phyloP scores from a whole-genome alignment of 805 yeast genomes.

The Saturnispora kantuleensis region DNA sequence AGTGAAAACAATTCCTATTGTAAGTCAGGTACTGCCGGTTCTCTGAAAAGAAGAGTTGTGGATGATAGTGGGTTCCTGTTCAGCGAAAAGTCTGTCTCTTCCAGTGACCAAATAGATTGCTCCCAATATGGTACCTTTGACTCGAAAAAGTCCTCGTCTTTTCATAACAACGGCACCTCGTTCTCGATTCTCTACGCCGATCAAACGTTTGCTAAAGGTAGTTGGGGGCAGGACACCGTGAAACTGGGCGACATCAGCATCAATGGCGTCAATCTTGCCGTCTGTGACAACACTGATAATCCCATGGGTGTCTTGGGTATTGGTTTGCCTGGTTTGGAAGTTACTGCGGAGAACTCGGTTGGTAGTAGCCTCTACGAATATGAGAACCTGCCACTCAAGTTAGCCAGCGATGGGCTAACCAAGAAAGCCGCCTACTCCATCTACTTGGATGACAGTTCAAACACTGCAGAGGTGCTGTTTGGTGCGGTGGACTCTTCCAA shows the following conservation, averaged over 20 bases:
- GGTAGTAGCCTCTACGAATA: constrained; percentile 32
- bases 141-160: constrained; percentile 30
- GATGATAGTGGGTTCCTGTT: not conserved
- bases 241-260: constrained; percentile 40
- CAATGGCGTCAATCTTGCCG: constrained; percentile 54
- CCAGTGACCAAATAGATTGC: constrained; percentile 27
- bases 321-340: constrained; percentile 61
- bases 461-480: constrained; percentile 49
- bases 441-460: constrained; percentile 39
- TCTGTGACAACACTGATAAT: constrained; percentile 58
- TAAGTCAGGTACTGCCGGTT: constrained; percentile 12
- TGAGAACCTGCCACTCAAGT: constrained; percentile 54
- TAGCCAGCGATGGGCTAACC: constrained; percentile 51
- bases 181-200: constrained; percentile 42
- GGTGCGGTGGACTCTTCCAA: constrained; percentile 66
- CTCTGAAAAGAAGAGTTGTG: constrained; percentile 4
- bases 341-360: constrained; percentile 30
- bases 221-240: constrained; percentile 58
- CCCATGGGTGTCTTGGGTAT: constrained; percentile 65
- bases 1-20: constrained; percentile 40
- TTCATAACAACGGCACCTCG: constrained; percentile 30
- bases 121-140: constrained; percentile 40
- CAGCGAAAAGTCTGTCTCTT: constrained; percentile 1
- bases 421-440: constrained; percentile 50
- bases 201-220: constrained; percentile 36